Percentiles rank a stretch among this genome's conserved stretches.
These are phyloP conservation scores for Diaporthe ampelina DNA, from an alignment of 2,329 filamentous ascomycete species.

Conservation along the genomic window DNA sequence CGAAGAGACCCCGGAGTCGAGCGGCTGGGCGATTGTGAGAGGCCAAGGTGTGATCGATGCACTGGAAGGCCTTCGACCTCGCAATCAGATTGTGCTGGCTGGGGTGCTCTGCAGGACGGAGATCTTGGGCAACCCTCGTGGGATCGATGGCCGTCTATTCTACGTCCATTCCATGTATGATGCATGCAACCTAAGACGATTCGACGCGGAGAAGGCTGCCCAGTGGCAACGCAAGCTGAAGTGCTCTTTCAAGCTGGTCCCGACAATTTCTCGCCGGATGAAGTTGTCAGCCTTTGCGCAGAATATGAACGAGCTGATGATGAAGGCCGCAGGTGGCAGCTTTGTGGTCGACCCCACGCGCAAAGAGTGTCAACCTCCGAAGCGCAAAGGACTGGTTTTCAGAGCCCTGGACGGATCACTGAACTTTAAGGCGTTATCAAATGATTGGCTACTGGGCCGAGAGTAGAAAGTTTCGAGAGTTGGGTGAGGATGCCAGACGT, in stretches of 20 bases:
- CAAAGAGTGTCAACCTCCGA: background rate
- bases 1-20: background rate
- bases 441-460: background rate
- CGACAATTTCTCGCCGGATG: background rate
- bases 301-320: background rate
- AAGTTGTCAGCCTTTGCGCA: constrained; percentile 7
- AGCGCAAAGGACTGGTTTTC: constrained; percentile 1
- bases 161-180: background rate
- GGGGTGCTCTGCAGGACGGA: background rate
- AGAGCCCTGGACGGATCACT: background rate
- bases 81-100: background rate
- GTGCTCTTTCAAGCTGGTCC: background rate
- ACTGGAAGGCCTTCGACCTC: background rate
- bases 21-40: background rate
- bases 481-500: too few relatives aligned
- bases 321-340: background rate
- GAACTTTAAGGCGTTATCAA: background rate
- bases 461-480: background rate
- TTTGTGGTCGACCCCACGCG: background rate
- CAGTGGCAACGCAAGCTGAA: background rate
- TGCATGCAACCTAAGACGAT: too few relatives aligned
- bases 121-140: background rate
- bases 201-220: background rate
- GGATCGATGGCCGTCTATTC: background rate
- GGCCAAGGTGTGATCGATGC: background rate